phyloP scores from a whole-genome alignment of 2,329 filamentous ascomycete species.

The Cladosporium phlei region DNA sequence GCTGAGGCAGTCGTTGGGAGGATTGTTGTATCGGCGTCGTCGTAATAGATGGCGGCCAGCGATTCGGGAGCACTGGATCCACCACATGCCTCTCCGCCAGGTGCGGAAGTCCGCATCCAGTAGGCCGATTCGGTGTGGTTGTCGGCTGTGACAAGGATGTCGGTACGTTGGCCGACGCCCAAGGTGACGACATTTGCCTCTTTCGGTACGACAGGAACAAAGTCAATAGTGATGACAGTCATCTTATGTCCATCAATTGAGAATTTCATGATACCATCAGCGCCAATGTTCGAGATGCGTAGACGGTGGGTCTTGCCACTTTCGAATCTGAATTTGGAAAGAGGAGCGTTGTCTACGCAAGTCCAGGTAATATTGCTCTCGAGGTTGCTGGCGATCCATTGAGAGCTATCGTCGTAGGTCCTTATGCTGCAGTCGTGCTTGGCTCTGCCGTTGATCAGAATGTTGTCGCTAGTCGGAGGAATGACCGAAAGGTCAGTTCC shows the following conservation, averaged over 20 bases:
- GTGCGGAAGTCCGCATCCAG: slow-evolving; percentile 37
- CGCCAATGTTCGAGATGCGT: slow-evolving; percentile 40
- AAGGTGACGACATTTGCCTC: slow-evolving; percentile 36
- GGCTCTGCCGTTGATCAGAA: slow-evolving; percentile 33
- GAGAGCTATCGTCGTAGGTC: slow-evolving; percentile 18
- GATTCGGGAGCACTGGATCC: slow-evolving; percentile 35
- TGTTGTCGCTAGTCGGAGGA: slow-evolving; percentile 25
- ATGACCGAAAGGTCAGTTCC: slow-evolving; percentile 16
- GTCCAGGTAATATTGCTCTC: slow-evolving; percentile 14
- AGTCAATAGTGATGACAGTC: slow-evolving; percentile 41
- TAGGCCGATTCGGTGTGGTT: slow-evolving; percentile 27
- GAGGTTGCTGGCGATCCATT: slow-evolving; percentile 18
- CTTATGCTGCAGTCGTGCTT: slow-evolving; percentile 27
- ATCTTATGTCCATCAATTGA: slow-evolving; percentile 42
- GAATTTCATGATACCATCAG: slow-evolving; percentile 40
- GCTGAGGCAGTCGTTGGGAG: slow-evolving; percentile 41
- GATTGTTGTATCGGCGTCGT: slow-evolving; percentile 48
- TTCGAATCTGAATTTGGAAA: slow-evolving; percentile 37
- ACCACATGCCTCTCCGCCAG: slow-evolving; percentile 25
- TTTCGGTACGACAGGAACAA: slow-evolving; percentile 41
- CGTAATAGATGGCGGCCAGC: slow-evolving; percentile 62
- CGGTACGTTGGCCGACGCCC: slow-evolving; percentile 39
- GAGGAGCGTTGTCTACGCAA: slow-evolving; percentile 24
- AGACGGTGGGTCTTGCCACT: slow-evolving; percentile 39
- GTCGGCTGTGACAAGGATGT: slow-evolving; percentile 36